Percentiles rank a stretch among this genome's conserved stretches.
These are phyloP conservation scores for Heritiera fomes DNA, from an alignment of 345 rosid species.

Conservation along the genomic window DNA sequence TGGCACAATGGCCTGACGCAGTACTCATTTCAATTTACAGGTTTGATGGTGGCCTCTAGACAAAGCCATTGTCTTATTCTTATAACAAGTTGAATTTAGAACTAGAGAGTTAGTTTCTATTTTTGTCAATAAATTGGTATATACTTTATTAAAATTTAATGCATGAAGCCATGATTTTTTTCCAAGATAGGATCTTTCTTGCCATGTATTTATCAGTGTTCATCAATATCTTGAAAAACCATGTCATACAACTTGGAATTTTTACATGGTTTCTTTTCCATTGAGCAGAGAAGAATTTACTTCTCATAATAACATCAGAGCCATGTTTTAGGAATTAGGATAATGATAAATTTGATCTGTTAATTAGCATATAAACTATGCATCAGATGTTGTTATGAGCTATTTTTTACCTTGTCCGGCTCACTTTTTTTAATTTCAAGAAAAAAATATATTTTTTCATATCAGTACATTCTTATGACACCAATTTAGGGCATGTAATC, in stretches of 20 bases:
- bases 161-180: background rate
- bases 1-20: background rate
- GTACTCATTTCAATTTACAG: background rate
- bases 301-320: background rate
- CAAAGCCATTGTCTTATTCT: background rate
- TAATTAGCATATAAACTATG: background rate
- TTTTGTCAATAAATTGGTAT: background rate
- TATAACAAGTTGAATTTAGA: conserved; percentile 2
- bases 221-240: background rate
- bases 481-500: background rate
- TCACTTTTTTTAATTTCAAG: background rate
- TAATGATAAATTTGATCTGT: background rate
- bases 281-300: background rate
- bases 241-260: background rate
- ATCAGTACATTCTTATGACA: background rate
- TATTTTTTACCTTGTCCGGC: background rate
- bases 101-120: background rate
- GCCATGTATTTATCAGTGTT: background rate
- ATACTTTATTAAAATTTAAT: background rate
- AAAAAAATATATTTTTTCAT: background rate
- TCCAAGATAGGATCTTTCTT: background rate
- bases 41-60: background rate
- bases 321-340: background rate
- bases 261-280: background rate
- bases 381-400: background rate